phyloP scores from a whole-genome alignment of 192 early-diverging fungal species.

The Backusella psychrophila region DNA sequence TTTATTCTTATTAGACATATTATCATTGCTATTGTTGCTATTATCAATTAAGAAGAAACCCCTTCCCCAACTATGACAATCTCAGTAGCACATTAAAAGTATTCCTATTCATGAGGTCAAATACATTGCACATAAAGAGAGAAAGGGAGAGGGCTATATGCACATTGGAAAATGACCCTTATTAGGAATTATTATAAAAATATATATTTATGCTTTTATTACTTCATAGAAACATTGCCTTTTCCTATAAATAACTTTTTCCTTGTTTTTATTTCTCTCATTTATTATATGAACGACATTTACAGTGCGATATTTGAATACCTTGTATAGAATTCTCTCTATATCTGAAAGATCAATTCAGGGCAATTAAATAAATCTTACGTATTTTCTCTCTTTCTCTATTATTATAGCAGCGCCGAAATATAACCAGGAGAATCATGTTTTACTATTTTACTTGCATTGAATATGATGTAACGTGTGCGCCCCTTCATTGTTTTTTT shows the following conservation, averaged over 20 bases:
- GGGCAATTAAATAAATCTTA: neutral
- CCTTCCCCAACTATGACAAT: no score
- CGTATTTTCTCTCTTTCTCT: neutral
- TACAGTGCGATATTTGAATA: no score
- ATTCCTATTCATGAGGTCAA: neutral
- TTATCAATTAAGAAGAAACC: neutral
- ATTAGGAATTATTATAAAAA: neutral
- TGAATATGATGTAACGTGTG: neutral
- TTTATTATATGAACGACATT: neutral
- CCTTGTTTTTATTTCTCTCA: neutral
- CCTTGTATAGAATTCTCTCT: no score
- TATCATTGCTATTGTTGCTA: no score
- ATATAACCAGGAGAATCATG: neutral
- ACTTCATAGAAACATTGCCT: neutral
- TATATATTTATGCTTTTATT: neutral
- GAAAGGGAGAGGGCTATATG: neutral
- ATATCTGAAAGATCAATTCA: neutral
- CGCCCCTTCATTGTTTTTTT: neutral
- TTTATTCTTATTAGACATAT: neutral
- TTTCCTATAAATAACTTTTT: neutral
- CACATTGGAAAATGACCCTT: neutral
- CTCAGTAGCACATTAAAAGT: neutral
- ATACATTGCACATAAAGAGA: neutral
- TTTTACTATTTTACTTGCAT: neutral
- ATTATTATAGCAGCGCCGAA: neutral